Base-by-base conservation (phyloP, 495 filamentous ascomycete species). In the Polyplosphaeria fusca region DNA sequence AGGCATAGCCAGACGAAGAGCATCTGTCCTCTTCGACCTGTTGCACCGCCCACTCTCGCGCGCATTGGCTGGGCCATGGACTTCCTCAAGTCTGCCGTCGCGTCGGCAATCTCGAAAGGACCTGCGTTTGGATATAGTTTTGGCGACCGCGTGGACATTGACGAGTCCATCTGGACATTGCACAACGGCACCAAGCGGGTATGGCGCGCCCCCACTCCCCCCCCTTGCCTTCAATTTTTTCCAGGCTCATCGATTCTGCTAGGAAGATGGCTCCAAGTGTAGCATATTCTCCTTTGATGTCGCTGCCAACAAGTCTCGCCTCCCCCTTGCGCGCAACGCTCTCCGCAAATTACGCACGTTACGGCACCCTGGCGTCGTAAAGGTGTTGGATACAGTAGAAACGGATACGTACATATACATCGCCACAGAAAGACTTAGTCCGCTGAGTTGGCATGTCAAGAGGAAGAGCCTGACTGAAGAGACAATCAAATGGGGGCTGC, bases 251-350 rank as follows among this genome's bases (percentile, higher is more conserved):
- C n/a, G n/a, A 43, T 28, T 45, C 20, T 55, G 55, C 60, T 45
- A 96, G 90, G 90, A 96, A 72, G 92, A 96, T 69, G 83, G 88
- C 32, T 94, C 90, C 0, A 80, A 86, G 57, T 98, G 93, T 74
- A 95, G 89, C 76, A 89, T 98, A 38, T 97, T 98, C 71, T 87
- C 90, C 41, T 98, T 96, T 76, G 92, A 97, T 68, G 77, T 92
- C 38, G 76, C 77, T 35, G 74, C 85, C 16, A 91, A 95, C 61
- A 88, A 83, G 62, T 84, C 85, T 18, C 83, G 83, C 37, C 74
- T 96, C 16, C 87, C 91, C 20, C 79, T 98, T 11, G 93, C 93
- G 41, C 88, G 84, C 67, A 98, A 98, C 73, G 90, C 92, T 12
- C 79, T 95, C 52, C 87, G 89, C 58, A 96, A 96, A 70, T 79